Percentiles rank a stretch among this genome's conserved stretches.
These are phyloP conservation scores for Diaporthe sp. DNA, from an alignment of 2,329 filamentous ascomycete genomes.

Conservation along the genomic window DNA sequence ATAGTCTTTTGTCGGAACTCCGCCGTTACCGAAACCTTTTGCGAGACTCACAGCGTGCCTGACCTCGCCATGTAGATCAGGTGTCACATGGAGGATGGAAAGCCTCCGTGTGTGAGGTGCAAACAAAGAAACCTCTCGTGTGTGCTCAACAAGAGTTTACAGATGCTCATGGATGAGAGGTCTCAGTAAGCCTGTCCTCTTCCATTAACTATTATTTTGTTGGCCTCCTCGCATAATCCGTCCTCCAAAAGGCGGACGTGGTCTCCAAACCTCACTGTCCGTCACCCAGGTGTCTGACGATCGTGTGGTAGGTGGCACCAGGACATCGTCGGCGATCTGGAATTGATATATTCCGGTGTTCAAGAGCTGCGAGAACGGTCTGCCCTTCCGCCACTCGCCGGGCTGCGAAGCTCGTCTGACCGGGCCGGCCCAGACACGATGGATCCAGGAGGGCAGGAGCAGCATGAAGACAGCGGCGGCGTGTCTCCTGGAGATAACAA, in stretches of 20 bases:
- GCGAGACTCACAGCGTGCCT: not conserved
- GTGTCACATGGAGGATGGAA: slow-evolving; percentile 57
- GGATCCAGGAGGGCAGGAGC: slow-evolving; percentile 26
- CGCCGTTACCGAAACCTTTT: slow-evolving; percentile 3
- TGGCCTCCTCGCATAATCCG: not conserved
- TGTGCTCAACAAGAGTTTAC: slow-evolving; percentile 57
- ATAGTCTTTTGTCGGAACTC: not conserved
- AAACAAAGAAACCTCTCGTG: slow-evolving; percentile 54
- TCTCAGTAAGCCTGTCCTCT: slow-evolving; percentile 50
- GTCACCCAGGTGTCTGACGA: not conserved
- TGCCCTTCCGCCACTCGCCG: slow-evolving; percentile 41
- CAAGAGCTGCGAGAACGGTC: slow-evolving; percentile 43
- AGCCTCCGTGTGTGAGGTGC: slow-evolving; percentile 56
- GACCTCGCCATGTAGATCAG: slow-evolving; percentile 51
- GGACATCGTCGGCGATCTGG: slow-evolving; percentile 41
- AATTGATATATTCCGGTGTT: slow-evolving; percentile 44
- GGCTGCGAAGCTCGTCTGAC: slow-evolving; percentile 43
- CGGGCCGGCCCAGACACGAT: slow-evolving; percentile 16
- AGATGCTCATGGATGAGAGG: slow-evolving; percentile 58
- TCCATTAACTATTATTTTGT: not conserved
- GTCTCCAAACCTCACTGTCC: not conserved
- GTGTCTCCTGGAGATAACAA: slow-evolving; percentile 38
- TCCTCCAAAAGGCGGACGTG: not conserved
- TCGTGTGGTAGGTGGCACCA: slow-evolving; percentile 20
- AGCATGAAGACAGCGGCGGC: slow-evolving; percentile 43